Percentiles rank a stretch among this genome's conserved stretches.
Conservation (phyloP, 2,329 filamentous ascomycete species). For the Fusarium ambrosium region DNA sequence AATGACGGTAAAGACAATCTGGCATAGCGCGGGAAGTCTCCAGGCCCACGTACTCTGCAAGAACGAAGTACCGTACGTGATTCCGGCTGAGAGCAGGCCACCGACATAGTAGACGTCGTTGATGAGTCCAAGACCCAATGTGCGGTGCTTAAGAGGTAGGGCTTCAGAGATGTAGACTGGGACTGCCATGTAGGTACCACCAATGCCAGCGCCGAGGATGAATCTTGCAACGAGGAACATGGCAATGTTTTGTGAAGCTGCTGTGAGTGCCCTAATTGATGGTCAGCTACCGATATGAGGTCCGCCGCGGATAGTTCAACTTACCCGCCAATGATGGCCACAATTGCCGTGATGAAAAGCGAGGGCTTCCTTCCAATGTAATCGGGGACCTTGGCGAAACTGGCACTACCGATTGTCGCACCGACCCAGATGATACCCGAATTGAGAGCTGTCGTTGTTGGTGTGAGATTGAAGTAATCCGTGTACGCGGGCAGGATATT, state of each 20-base stretch:
- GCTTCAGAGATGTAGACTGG: not conserved
- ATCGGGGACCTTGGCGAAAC: not conserved
- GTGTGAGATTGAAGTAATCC: not conserved
- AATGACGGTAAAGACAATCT: not conserved
- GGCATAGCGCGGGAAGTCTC: not conserved
- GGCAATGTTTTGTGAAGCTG: not conserved
- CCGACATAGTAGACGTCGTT: not conserved
- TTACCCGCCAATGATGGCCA: not conserved
- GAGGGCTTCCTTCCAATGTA: not conserved
- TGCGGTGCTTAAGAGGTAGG: not conserved
- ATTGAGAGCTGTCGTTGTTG: not conserved
- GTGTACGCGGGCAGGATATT: not conserved
- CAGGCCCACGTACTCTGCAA: not conserved
- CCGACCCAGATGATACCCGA: not conserved
- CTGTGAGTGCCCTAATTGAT: not conserved
- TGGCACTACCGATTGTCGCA: not conserved
- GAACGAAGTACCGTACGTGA: not conserved
- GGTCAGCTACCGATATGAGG: not conserved
- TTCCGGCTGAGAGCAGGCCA: not conserved
- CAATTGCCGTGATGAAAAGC: not conserved
- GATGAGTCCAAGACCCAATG: not conserved
- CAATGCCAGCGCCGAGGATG: not conserved
- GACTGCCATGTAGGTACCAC: not conserved
- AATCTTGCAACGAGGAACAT: not conserved
- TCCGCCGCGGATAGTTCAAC: accelerated